Evolutionary conservation across 192 early-diverging fungal genomes (phyloP).

Genomic region (Podila epicladia): DNA sequence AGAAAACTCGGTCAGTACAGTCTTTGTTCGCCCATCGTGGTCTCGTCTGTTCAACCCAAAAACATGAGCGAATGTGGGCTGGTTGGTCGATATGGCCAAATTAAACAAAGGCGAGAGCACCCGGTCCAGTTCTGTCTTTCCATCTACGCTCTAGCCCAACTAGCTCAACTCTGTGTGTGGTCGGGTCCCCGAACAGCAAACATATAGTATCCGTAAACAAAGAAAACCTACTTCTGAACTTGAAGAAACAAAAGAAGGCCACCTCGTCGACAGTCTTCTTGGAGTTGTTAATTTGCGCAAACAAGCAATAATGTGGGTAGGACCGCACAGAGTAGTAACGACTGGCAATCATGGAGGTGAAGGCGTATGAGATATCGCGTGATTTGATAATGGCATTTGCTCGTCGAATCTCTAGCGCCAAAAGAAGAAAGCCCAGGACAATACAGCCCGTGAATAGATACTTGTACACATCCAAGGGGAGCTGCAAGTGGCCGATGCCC

Average conservation of each 20-base stretch:
- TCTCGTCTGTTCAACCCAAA: background rate
- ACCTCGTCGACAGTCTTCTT: slow-evolving; percentile 71
- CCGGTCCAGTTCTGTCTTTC: too few species aligned
- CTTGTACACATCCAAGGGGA: slow-evolving; percentile 58
- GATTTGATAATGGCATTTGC: slow-evolving; percentile 69
- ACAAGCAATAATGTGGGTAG: slow-evolving; percentile 87
- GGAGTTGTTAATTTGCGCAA: slow-evolving; percentile 73
- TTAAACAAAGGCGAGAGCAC: too few species aligned
- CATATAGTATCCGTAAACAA: background rate
- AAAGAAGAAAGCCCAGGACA: slow-evolving; percentile 71
- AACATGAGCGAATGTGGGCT: too few species aligned
- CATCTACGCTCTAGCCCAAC: too few species aligned
- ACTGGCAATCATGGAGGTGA: slow-evolving; percentile 79
- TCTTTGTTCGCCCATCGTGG: background rate
- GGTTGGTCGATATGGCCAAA: too few species aligned
- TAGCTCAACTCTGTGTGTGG: too few species aligned
- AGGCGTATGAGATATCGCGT: slow-evolving; percentile 80
- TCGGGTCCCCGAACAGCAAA: too few species aligned
- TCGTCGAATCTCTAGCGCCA: slow-evolving; percentile 76
- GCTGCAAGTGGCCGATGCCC: slow-evolving; percentile 24
- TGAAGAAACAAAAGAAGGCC: slow-evolving; percentile 89
- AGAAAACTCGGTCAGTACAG: background rate
- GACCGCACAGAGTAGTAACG: slow-evolving; percentile 77
- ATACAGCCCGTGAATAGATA: slow-evolving; percentile 72
- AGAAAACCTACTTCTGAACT: slow-evolving; percentile 72